Evolutionary conservation across 2,329 filamentous ascomycete species (phyloP), one percentile per base, ranked within the genome.

Genomic region (Metarhizium robertsii): DNA sequence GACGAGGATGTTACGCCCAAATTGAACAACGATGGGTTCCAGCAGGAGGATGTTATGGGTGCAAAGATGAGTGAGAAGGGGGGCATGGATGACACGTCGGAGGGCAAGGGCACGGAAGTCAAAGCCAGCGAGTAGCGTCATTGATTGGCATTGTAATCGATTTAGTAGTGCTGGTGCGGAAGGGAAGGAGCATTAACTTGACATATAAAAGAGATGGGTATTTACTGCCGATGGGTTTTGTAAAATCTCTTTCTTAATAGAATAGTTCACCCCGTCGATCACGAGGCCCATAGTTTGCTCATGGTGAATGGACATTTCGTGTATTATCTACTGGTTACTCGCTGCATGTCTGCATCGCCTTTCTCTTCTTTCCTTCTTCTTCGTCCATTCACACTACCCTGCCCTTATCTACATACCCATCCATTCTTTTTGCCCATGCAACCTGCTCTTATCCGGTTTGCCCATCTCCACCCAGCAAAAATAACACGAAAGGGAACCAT

Each of bases 11-110:
- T 11, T 6, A 13, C 50, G 18, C 40, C 40, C 3, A 32, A n/a
- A 5, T 11, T 40, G 65, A 55, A 59, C 29, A 42, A 53, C 2
- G 62, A 67, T 45, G 66, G 66, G 1, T 66, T 67, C n/a, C 64
- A 63, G 5, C 61, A 60, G 4, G 65, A 66, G 54, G 60, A 58
- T 13, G 59, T 67, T 2, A 51, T 57, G 30, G 66, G 65, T 2
- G 61, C 64, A 8, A 45, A 45, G 18, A 30, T 16, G 25, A 30
- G 14, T 32, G 25, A 53, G 13, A 29, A 48, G 20, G 6, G 7
- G 13, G 20, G 6, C 50, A 20, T 48, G 45, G 20, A 3, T 3
- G 20, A n/a, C 6, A 30, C 45, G 13, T 1, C 25, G 6, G 42
- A 20, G 14, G 38, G 30, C 32, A 61, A 55, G 38, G 60, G 60